Base-by-base conservation (phyloP, 2,329 filamentous ascomycete species). In the Neopestalotiopsis clavispora region DNA sequence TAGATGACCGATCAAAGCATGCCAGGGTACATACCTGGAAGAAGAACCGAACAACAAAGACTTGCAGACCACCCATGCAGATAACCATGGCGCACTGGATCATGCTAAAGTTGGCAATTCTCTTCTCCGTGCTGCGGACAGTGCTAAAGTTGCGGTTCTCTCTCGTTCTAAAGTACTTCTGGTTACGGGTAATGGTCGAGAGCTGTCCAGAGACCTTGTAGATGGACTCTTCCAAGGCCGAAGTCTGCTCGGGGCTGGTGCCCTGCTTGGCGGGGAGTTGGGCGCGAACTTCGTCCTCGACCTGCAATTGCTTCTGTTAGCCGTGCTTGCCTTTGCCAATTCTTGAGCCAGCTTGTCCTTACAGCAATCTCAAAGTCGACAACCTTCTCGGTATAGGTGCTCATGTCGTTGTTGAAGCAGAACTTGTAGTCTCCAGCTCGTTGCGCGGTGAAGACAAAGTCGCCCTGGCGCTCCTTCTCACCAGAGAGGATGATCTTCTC, bases 71-170 rank as follows among this genome's bases (percentile, higher is more conserved):
- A 59, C 95, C 96, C 97, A 99, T 99, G 70, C 91, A 92, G 72
- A 98, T 86, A 85, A 99, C 97, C 85, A 99, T 90, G 71, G 89
- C 87, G 73, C 93, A 92, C 85, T 99, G 96, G 75, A 98, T 92
- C 78, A 99, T 86, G 80, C 94, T 97, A 82, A 99, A 97, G 84
- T 98, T 98, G 85, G 98, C 94, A 77, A 99, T 99, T 72, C 96
- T 89, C 80, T 90, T 90, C 86, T 99, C 96, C 56, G 96, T 99
- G 84, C 95, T 98, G 80, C 94, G 89, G 76, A 99, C 96, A 10
- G 96, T 99, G 84, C 94, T 97, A 84, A 99, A 98, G 84, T 99
- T 99, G 71, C 96, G 90, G 87, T 99, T 99, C 87, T 99, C 96
- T 74, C 96, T 91, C 2, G 96, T 99, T 72, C 97, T 93, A 90